Evolutionary conservation across 2,329 filamentous ascomycete species (phyloP).

Genomic region (Ascochyta clinopodiicola): DNA sequence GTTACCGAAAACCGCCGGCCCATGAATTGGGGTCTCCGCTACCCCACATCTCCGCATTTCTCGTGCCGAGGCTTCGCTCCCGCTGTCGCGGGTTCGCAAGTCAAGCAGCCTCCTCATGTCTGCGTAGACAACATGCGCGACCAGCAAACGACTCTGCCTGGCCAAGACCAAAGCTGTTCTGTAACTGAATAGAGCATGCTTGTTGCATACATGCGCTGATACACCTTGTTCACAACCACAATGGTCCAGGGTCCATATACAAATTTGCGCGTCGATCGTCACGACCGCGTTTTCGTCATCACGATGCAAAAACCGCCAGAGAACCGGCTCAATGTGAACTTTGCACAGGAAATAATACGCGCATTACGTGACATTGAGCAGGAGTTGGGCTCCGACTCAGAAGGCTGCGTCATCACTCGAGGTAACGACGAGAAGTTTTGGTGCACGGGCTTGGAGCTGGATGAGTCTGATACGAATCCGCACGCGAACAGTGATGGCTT

Average conservation of each 20-base stretch:
- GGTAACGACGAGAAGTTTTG: conserved; percentile 60
- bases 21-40: conserved; percentile 6
- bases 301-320: conserved; percentile 63
- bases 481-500: conserved; percentile 65
- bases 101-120: background rate
- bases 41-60: conserved; percentile 33
- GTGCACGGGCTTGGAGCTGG: conserved; percentile 59
- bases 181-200: background rate
- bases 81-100: background rate
- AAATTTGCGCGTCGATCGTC: conserved; percentile 55
- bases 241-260: conserved; percentile 45
- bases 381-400: conserved; percentile 55
- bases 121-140: background rate
- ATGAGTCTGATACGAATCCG: conserved; percentile 56
- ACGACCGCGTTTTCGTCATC: conserved; percentile 59
- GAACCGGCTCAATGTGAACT: conserved; percentile 59
- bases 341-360: conserved; percentile 60
- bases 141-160: background rate
- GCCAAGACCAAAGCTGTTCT: background rate
- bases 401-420: conserved; percentile 61
- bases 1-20: conserved; percentile 24
- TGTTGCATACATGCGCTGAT: background rate
- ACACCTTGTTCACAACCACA: background rate
- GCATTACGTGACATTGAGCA: conserved; percentile 57
- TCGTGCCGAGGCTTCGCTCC: conserved; percentile 26